These are phyloP conservation scores for Liriodendron chinense DNA, from an alignment of 164 flowering plant species.

Conservation along the genomic window DNA sequence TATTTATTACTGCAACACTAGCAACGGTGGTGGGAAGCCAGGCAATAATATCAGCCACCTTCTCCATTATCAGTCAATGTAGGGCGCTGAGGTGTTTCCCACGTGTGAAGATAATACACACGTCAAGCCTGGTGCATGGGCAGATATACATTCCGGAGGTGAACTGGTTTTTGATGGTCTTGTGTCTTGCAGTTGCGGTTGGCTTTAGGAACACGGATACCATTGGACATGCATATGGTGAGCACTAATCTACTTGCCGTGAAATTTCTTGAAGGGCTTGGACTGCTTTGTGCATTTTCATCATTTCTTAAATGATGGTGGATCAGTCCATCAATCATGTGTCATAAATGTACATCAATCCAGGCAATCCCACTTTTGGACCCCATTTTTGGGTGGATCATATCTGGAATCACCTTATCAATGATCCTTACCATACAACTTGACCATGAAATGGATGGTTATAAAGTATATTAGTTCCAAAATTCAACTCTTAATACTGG, in stretches of 20 bases:
- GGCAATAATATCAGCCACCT: constrained; percentile 68
- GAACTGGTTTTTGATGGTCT: constrained; percentile 64
- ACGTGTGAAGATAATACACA: constrained; percentile 63
- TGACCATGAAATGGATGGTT: neutral
- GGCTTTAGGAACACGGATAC: constrained; percentile 50
- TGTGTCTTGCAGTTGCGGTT: constrained; percentile 45
- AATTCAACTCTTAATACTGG: neutral
- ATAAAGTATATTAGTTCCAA: neutral
- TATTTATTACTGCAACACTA: constrained; percentile 54
- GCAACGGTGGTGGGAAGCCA: constrained; percentile 71
- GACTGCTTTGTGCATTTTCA: neutral
- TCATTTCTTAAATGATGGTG: neutral
- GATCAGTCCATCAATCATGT: neutral
- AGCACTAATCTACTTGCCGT: neutral
- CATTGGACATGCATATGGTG: constrained; percentile 73
- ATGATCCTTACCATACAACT: neutral
- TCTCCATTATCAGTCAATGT: constrained; percentile 67
- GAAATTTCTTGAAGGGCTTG: neutral
- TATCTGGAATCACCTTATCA: neutral
- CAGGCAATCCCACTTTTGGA: neutral
- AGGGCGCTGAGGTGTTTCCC: constrained; percentile 69
- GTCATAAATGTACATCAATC: neutral
- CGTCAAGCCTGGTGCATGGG: constrained; percentile 58
- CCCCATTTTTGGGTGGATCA: neutral
- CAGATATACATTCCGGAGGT: constrained; percentile 80